Evolutionary conservation across 2,329 filamentous ascomycete species (phyloP).

Genomic region (Lizonia empirigonia): DNA sequence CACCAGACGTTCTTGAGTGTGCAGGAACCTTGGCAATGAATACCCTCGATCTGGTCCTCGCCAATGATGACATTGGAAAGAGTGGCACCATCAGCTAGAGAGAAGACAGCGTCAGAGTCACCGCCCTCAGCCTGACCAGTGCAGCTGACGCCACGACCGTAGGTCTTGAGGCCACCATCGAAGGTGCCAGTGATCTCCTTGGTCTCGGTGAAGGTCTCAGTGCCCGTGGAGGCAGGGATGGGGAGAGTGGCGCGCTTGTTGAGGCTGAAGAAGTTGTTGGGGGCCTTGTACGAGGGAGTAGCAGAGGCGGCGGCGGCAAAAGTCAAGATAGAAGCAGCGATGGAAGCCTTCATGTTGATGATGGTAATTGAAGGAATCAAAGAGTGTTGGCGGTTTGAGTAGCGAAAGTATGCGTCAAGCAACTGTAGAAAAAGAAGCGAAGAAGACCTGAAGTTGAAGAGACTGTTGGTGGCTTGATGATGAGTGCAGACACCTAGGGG

Average conservation of each 20-base stretch:
- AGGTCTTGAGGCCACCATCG: conserved; percentile 33
- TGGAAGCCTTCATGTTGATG: conserved; percentile 33
- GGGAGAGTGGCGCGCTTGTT: conserved; percentile 29
- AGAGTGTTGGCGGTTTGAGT: conserved; percentile 14
- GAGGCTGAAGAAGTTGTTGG: conserved; percentile 24
- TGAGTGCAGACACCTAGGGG: conserved; percentile 19
- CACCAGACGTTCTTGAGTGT: conserved; percentile 54
- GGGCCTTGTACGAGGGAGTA: conserved; percentile 21
- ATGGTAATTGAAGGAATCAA: conserved; percentile 21
- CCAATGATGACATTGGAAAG: conserved; percentile 61
- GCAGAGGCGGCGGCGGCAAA: conserved; percentile 29
- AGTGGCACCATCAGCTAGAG: conserved; percentile 56
- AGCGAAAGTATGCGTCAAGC: conserved; percentile 34
- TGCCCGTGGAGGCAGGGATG: conserved; percentile 29
- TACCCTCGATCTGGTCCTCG: conserved; percentile 50
- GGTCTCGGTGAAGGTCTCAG: conserved; percentile 24
- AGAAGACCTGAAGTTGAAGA: conserved; percentile 19
- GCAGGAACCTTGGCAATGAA: conserved; percentile 49
- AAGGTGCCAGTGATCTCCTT: conserved; percentile 27
- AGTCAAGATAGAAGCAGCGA: conserved; percentile 30
- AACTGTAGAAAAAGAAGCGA: conserved; percentile 19
- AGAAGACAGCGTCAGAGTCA: conserved; percentile 57
- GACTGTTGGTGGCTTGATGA: conserved; percentile 25
- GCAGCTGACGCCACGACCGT: conserved; percentile 41
- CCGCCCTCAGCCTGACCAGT: conserved; percentile 51